phyloP scores from a whole-genome alignment of 1,284 basidiomycete genomes.

The Fistulinella cinereoalba region DNA sequence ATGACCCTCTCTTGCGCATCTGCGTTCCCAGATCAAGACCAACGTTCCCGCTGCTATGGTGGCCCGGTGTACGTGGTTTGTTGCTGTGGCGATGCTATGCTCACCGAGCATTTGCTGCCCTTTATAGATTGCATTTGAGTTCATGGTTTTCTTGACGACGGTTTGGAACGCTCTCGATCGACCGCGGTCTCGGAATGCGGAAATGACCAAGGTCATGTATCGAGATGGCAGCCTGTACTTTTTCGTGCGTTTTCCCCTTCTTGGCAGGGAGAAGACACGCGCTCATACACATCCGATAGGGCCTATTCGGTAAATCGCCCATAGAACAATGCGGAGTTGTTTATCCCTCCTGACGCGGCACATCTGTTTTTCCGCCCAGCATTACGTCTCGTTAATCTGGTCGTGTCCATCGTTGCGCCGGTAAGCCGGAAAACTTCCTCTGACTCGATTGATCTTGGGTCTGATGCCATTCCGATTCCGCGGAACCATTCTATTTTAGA shows the following conservation, averaged over 20 bases:
- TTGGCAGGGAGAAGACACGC: not conserved
- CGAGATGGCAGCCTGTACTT: constrained; percentile 40
- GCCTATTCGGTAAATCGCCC: constrained; percentile 25
- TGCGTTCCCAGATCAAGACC: constrained; percentile 19
- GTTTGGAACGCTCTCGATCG: constrained; percentile 37
- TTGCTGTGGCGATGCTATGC: not conserved
- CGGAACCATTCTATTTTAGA: constrained; percentile 17
- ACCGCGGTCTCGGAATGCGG: constrained; percentile 25
- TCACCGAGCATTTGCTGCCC: not conserved
- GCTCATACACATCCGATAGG: constrained; percentile 12
- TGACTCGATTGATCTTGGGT: not conserved
- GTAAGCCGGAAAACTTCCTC: constrained; percentile 26
- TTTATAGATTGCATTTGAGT: constrained; percentile 36
- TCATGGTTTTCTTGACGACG: constrained; percentile 35
- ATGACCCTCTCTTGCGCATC: constrained; percentile 6
- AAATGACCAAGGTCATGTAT: constrained; percentile 31
- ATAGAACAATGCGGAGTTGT: not conserved
- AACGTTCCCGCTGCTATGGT: constrained; percentile 29
- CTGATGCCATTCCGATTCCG: not conserved
- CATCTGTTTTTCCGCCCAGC: constrained; percentile 11
- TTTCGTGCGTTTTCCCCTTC: constrained; percentile 31
- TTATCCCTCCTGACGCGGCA: not conserved
- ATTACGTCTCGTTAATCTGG: constrained; percentile 32
- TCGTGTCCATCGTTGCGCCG: constrained; percentile 25
- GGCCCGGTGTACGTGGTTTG: constrained; percentile 29